Percentiles rank a stretch among this genome's conserved stretches.
These are phyloP conservation scores for Geotrichum histeridarum DNA, from an alignment of 1,139 yeast species.

Conservation along the genomic window DNA sequence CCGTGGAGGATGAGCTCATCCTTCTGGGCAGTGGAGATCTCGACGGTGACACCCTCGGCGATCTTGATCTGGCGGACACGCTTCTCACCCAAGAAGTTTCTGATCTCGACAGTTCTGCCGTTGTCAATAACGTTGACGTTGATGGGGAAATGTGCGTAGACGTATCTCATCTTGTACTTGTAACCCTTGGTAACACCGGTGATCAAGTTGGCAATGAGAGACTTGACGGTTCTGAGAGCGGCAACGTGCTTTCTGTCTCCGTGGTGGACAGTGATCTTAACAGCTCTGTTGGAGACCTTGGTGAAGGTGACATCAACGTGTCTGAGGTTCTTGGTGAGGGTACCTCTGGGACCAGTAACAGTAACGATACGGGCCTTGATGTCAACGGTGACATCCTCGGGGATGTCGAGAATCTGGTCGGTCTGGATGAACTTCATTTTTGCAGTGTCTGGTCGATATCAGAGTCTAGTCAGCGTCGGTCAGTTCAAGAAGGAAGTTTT, in stretches of 20 bases:
- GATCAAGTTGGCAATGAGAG: constrained; percentile 87
- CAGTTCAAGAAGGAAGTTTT: constrained; percentile 7
- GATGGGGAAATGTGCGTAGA: constrained; percentile 99
- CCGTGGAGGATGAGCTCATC: constrained; percentile 91
- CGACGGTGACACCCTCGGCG: constrained; percentile 88
- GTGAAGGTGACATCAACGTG: constrained; percentile 92
- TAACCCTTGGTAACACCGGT: constrained; percentile 99
- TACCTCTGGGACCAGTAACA: constrained; percentile 99
- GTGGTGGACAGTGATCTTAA: constrained; percentile 91
- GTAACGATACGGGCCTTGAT: constrained; percentile 89
- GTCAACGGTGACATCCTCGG: constrained; percentile 87
- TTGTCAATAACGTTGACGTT: constrained; percentile 90
- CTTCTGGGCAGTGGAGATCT: constrained; percentile 78
- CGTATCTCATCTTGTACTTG: constrained; percentile 99
- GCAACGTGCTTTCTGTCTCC: constrained; percentile 99
- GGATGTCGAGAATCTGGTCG: constrained; percentile 85
- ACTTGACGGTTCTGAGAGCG: constrained; percentile 97
- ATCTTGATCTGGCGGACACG: constrained; percentile 82
- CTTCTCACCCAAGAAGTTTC: constrained; percentile 99
- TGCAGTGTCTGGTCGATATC: constrained; percentile 10
- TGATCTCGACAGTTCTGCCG: constrained; percentile 79
- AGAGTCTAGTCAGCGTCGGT: constrained; percentile 8
- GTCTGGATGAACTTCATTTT: constrained; percentile 91
- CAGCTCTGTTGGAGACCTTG: constrained; percentile 64
- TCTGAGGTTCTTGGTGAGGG: constrained; percentile 81